These are phyloP conservation scores for Fagus crenata DNA, from an alignment of 306 rosid genomes.

Conservation along the genomic window DNA sequence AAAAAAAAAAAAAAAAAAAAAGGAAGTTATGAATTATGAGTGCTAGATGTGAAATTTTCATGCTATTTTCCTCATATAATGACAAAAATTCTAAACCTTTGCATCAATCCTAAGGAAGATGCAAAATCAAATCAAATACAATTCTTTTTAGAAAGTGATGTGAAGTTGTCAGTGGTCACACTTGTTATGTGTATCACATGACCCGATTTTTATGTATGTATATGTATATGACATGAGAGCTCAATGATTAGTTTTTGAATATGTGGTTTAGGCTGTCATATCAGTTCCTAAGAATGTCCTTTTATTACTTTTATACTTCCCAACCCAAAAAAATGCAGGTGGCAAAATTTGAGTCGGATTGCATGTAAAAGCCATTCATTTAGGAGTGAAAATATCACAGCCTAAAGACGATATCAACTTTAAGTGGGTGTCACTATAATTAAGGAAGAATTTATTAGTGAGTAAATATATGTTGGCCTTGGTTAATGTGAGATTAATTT, in stretches of 20 bases:
- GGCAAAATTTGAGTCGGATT: background rate
- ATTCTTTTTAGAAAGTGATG: background rate
- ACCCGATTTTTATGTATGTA: too few species aligned
- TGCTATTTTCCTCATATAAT: background rate
- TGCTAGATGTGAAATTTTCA: background rate
- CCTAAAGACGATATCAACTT: constrained; percentile 12
- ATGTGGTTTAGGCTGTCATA: too few species aligned
- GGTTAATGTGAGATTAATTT: background rate
- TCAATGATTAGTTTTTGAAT: too few species aligned
- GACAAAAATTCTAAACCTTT: background rate
- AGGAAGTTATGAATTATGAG: background rate
- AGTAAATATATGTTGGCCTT: constrained; percentile 4
- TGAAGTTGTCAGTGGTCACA: too few species aligned
- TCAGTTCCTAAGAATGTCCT: too few species aligned
- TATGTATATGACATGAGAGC: too few species aligned
- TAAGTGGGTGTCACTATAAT: background rate
- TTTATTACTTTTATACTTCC: background rate
- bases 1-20: background rate
- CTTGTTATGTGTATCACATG: too few species aligned
- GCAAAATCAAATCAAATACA: background rate
- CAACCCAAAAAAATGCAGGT: background rate
- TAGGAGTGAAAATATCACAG: background rate
- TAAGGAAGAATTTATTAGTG: background rate
- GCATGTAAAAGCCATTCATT: constrained; percentile 10
- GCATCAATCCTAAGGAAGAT: background rate